phyloP scores from a whole-genome alignment of 192 early-diverging fungal species.

The Martensiomyces pterosporus region DNA sequence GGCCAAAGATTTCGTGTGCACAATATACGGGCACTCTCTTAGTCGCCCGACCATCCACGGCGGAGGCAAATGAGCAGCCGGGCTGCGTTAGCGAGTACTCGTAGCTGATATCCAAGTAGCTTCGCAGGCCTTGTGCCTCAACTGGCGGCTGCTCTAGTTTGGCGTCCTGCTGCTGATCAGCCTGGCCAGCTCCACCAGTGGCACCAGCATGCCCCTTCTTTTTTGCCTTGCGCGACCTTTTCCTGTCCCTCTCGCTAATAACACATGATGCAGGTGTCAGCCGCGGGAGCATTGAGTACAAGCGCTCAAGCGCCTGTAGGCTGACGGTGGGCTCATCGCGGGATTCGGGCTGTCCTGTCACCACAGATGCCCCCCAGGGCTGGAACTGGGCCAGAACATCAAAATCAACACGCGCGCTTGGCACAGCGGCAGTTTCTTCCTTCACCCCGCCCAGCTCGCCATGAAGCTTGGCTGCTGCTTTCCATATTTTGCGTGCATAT shows the following conservation, averaged over 20 bases:
- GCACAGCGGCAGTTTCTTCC: too few relatives aligned
- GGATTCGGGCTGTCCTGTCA: constrained; percentile 19
- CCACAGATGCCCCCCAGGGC: constrained; percentile 15
- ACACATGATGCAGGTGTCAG: constrained; percentile 8
- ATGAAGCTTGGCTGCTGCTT: not conserved
- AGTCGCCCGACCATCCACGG: constrained; percentile 2
- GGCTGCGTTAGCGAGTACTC: constrained; percentile 9
- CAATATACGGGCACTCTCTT: constrained; percentile 31
- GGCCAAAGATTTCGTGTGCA: constrained; percentile 21
- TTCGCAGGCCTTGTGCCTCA: not conserved
- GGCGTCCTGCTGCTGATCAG: not conserved
- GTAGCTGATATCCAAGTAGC: constrained; percentile 1
- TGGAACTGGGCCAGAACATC: constrained; percentile 11
- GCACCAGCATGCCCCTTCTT: not conserved
- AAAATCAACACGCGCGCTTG: not conserved
- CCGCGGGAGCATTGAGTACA: constrained; percentile 15
- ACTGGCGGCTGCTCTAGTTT: too few relatives aligned
- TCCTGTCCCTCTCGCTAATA: not conserved
- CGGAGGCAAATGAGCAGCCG: not conserved
- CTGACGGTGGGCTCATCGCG: constrained; percentile 21
- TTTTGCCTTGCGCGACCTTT: not conserved
- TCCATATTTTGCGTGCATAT: constrained; percentile 18
- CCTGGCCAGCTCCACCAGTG: not conserved
- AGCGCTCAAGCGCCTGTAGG: constrained; percentile 6
- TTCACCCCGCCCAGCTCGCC: too few relatives aligned